Percentiles rank a stretch among this genome's conserved stretches.
These are phyloP conservation scores for Epichloe bromicola DNA, from an alignment of 2,329 filamentous ascomycete species.

Conservation along the genomic window DNA sequence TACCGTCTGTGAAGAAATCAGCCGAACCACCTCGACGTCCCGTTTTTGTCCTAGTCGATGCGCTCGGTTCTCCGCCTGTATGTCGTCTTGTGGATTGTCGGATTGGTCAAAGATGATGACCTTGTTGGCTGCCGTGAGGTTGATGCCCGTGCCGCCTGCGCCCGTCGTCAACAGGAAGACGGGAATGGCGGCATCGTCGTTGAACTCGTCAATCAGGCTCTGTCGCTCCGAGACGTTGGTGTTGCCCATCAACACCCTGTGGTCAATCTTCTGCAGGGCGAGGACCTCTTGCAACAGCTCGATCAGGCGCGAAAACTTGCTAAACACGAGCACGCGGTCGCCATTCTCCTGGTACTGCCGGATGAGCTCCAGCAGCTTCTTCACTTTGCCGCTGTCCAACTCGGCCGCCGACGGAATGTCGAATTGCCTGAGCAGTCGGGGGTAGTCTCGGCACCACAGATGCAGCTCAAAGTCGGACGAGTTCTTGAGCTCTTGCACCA, in stretches of 20 bases:
- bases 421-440: conserved; percentile 34
- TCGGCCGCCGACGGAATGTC: conserved; percentile 41
- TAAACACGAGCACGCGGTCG: conserved; percentile 82
- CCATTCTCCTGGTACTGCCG: conserved; percentile 62
- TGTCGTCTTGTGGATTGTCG: conserved; percentile 97
- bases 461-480: conserved; percentile 54
- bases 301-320: conserved; percentile 82
- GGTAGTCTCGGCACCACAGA: conserved; percentile 49
- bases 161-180: conserved; percentile 91
- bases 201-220: conserved; percentile 77
- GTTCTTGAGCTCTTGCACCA: conserved; percentile 42
- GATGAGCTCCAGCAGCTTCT: conserved; percentile 64
- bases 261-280: conserved; percentile 56
- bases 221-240: conserved; percentile 77
- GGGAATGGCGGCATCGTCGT: conserved; percentile 59
- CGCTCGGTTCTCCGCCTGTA: conserved; percentile 95
- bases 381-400: conserved; percentile 68
- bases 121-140: conserved; percentile 90
- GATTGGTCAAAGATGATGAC: conserved; percentile 93
- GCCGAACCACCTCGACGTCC: conserved; percentile 77
- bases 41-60: conserved; percentile 87
- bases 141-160: conserved; percentile 93
- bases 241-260: conserved; percentile 74
- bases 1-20: conserved; percentile 71
- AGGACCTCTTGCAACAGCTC: conserved; percentile 81